phyloP scores from a whole-genome alignment of 2,329 filamentous ascomycete genomes.

The Paecilomyces fulvus region DNA sequence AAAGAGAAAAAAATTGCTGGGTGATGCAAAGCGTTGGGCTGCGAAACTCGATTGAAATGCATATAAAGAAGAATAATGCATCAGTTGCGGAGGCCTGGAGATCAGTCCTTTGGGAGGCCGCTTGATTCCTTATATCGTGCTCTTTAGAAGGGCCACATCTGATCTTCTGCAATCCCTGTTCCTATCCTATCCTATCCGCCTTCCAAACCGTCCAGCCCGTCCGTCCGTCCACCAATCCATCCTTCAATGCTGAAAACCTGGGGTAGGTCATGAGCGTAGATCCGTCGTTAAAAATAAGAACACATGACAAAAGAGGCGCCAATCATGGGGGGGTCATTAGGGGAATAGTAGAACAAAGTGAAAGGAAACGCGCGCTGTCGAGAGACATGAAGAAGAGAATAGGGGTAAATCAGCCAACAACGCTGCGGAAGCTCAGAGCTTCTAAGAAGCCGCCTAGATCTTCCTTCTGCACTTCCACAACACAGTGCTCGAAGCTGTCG shows the following conservation, averaged over 20 bases:
- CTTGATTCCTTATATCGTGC: not conserved
- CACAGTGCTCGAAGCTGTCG: slow-evolving; percentile 94
- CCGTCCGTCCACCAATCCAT: not conserved
- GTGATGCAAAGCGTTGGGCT: not conserved
- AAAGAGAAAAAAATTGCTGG: not conserved
- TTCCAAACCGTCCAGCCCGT: not conserved
- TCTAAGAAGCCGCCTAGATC: slow-evolving; percentile 87
- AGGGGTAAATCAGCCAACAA: slow-evolving; percentile 45
- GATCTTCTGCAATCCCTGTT: not conserved
- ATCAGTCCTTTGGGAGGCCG: not conserved
- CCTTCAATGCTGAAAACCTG: not conserved
- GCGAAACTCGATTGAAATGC: not conserved
- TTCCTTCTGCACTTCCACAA: slow-evolving; percentile 96
- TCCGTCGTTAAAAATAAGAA: not conserved
- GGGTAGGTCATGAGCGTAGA: not conserved
- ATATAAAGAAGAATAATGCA: not conserved
- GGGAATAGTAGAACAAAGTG: not conserved
- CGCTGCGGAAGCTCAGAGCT: slow-evolving; percentile 80
- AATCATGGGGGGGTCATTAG: not conserved
- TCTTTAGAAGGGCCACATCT: not conserved
- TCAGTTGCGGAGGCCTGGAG: not conserved
- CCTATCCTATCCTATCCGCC: not conserved
- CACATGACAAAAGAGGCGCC: not conserved
- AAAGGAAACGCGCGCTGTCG: not conserved
- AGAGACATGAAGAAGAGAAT: not conserved